phyloP scores from a whole-genome alignment of 176 grass and related monocot genomes.

The Aegilops longissima region DNA sequence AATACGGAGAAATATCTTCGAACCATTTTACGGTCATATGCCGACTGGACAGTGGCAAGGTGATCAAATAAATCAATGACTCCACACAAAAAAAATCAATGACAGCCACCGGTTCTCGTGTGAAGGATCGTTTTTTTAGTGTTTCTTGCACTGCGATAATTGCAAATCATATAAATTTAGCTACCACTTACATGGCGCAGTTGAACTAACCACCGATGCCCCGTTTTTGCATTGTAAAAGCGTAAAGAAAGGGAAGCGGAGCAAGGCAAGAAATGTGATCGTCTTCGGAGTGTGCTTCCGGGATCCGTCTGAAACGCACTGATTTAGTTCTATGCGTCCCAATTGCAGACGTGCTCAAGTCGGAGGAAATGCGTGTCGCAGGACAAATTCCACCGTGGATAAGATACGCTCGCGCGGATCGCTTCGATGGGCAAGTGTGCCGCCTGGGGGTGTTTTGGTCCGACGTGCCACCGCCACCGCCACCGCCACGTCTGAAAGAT shows the following conservation, averaged over 20 bases:
- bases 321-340: background rate
- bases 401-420: background rate
- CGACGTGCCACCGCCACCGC: background rate
- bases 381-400: background rate
- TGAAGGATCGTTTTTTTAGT: background rate
- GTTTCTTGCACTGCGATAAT: background rate
- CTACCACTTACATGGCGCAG: background rate
- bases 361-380: background rate
- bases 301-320: background rate
- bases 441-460: background rate
- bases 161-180: too few relatives aligned
- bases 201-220: slow-evolving; percentile 1
- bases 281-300: background rate
- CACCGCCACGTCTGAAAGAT: background rate
- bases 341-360: background rate
- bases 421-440: background rate
- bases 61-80: background rate
- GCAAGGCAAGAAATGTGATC: slow-evolving; percentile 33
- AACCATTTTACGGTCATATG: background rate
- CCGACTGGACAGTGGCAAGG: background rate
- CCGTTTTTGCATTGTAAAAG: background rate
- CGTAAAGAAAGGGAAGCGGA: background rate
- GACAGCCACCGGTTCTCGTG: background rate
- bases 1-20: background rate
- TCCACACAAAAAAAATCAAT: too few relatives aligned